A percentile compares a stretch with the other conserved stretches of the same genome.
These are phyloP conservation scores for Lecanicillium sp. DNA, from an alignment of 2,329 filamentous ascomycete genomes.

Conservation along the genomic window DNA sequence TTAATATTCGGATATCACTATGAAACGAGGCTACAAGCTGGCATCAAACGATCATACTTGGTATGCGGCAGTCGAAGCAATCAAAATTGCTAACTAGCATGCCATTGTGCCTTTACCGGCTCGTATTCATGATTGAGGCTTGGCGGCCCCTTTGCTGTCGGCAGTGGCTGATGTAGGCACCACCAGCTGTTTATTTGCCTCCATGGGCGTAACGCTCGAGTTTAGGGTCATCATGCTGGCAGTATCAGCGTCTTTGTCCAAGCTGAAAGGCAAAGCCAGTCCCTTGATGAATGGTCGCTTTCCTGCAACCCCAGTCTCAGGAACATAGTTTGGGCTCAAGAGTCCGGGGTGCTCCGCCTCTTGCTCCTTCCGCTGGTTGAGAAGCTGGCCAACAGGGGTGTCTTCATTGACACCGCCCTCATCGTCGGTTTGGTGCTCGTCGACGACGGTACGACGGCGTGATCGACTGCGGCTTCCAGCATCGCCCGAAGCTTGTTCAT, in stretches of 20 bases:
- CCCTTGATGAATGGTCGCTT: constrained; percentile 61
- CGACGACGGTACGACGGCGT: constrained; percentile 37
- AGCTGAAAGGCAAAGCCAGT: constrained; percentile 65
- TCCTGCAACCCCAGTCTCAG: constrained; percentile 44
- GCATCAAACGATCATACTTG: too few species aligned
- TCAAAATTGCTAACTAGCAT: too few species aligned
- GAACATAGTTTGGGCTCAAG: constrained; percentile 32
- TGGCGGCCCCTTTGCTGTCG: constrained; percentile 9
- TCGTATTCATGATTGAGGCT: too few species aligned
- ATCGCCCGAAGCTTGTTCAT: constrained; percentile 17
- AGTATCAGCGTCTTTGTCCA: constrained; percentile 55
- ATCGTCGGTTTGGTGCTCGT: constrained; percentile 40
- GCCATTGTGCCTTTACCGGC: too few species aligned
- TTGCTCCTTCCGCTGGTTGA: constrained; percentile 32
- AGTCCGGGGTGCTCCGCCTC: constrained; percentile 33
- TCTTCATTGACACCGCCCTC: constrained; percentile 23
- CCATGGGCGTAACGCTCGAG: constrained; percentile 25
- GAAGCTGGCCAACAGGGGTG: constrained; percentile 34
- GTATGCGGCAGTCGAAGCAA: too few species aligned
- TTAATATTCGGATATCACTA: too few species aligned
- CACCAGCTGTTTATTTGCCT: constrained; percentile 6
- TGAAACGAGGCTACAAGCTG: too few species aligned
- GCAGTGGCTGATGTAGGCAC: constrained; percentile 15
- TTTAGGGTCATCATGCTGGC: constrained; percentile 64
- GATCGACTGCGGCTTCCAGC: constrained; percentile 30